Evolutionary conservation across 768 basidiomycete genomes (phyloP), one percentile per base, ranked within the genome.

Genomic region (Hygrocybe punicea): DNA sequence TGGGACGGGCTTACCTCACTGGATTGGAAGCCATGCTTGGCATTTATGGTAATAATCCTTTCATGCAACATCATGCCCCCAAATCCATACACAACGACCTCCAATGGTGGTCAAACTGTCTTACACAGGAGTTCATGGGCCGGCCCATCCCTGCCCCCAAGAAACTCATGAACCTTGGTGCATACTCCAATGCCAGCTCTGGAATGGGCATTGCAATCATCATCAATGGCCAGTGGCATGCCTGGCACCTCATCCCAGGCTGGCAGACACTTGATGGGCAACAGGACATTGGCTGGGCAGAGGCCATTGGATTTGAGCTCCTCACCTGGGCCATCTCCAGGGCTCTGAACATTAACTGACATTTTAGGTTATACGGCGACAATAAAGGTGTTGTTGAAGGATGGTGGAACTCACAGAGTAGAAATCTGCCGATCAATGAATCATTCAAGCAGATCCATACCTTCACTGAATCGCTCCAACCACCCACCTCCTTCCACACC

Each of bases 241-340:
- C 73, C 0, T 76, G 71, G 70, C 9, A 46, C 0, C 69, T 77
- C 11, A 19, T 63, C 2, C 67, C 65, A 1, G 67, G 65, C 0
- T 78, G 75, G 76, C 48, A 66, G 13, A 23, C 50, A 1, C 44
- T 58, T 16, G 60, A 66, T n/a, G 44, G 64, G 0, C 5, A 19
- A n/a, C 39, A 68, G 1, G 75, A 81, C 54, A 82, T 81, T 53
- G 64, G 64, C 0, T 82, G 80, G 78, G 78, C 78, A 0, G 78
- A 83, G 59, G 73, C 73, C 0, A 58, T 80, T 8, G 74, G 75
- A 0, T 75, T 82, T 50, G 67, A 78, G 23, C 60, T 80, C n/a
- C 74, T 80, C 34, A 56, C 73, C 23, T 42, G 7, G 1, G 45
- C 65, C 6, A 49, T 70, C 51, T 19, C 63, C 53, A 8, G 17